Base-by-base conservation (phyloP, 768 basidiomycete genomes). In the Thelephora aurantiotincta region DNA sequence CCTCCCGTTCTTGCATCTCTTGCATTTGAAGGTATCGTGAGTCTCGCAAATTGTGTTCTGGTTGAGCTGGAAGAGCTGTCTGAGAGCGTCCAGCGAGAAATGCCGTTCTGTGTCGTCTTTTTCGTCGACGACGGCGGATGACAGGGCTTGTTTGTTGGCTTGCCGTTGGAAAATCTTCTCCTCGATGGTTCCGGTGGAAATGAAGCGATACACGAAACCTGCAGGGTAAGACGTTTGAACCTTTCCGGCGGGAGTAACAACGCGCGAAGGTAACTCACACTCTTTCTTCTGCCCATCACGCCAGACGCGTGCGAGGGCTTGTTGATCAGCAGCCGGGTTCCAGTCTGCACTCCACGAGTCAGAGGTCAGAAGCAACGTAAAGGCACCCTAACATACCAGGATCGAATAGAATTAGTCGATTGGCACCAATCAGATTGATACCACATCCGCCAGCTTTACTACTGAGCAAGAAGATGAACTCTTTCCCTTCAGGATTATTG, bases 221-320 rank as follows among this genome's bases (percentile, higher is more conserved):
- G 44, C 3, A 19, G 13, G 36, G 13, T 37, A 18, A 12, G 20
- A 33, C 16, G 44, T 18, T 18, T 11, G 6, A 12, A n/a, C 12
- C 2, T 18, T 5, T 30, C 16, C 11, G 13, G 7, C n/a, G 38
- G 12, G 14, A 14, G 12, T 5, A 16, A 2, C 5, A 5, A 7
- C 6, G 6, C 9, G 6, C 11, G n/a, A n/a, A 26, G 33, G 51
- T 36, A 30, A 59, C 85, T 46, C 58, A 92, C 94, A 99, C 66
- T 96, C 93, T 76, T 98, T 98, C 78, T 96, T 99, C 63, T 98
- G 94, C 0, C 94, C 94, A 58, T 99, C 94, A 67, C 94, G 86
- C 94, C 94, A 99, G 7, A 99, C 94, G 61, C 94, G 90, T 38
- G 94, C 94, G 5, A 99, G 72, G 6, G 94, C 94, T 62, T 99